These are phyloP conservation scores for Trichoderma gracile DNA, from an alignment of 2,329 filamentous ascomycete species.

Conservation along the genomic window DNA sequence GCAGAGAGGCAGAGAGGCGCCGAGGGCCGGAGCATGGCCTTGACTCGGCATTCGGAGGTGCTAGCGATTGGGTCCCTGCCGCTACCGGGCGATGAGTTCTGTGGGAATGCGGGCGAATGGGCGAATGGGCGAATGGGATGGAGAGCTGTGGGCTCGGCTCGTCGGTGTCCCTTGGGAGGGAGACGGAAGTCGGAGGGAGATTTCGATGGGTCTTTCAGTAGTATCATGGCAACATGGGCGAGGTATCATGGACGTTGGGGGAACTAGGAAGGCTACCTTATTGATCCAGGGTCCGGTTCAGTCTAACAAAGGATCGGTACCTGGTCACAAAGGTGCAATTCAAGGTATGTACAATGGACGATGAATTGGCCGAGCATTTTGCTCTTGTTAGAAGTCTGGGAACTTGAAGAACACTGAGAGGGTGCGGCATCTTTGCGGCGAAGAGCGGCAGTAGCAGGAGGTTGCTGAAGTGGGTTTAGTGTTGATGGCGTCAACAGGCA, in stretches of 20 bases:
- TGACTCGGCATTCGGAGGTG: constrained; percentile 24
- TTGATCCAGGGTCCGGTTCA: constrained; percentile 15
- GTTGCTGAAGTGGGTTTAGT: constrained; percentile 21
- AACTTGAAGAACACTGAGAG: background rate
- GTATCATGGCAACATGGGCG: too few relatives aligned
- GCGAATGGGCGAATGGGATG: constrained; percentile 10
- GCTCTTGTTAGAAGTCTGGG: background rate
- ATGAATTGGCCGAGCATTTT: too few relatives aligned
- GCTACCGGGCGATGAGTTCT: background rate
- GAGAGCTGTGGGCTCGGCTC: constrained; percentile 20
- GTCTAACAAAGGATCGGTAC: background rate
- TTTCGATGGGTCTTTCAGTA: background rate
- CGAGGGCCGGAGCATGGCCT: constrained; percentile 11
- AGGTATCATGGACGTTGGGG: background rate
- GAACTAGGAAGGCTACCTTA: background rate
- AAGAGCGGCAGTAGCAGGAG: constrained; percentile 9
- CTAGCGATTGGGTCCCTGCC: constrained; percentile 11
- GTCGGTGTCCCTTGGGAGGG: constrained; percentile 5
- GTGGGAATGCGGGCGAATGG: background rate
- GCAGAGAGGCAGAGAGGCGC: background rate
- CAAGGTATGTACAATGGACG: background rate
- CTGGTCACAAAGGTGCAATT: background rate
- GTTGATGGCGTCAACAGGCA: constrained; percentile 22
- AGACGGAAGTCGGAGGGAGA: constrained; percentile 26
- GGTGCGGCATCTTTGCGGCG: constrained; percentile 20